Base-by-base conservation (phyloP, 306 rosid species). In the Medicago ruthenica region DNA sequence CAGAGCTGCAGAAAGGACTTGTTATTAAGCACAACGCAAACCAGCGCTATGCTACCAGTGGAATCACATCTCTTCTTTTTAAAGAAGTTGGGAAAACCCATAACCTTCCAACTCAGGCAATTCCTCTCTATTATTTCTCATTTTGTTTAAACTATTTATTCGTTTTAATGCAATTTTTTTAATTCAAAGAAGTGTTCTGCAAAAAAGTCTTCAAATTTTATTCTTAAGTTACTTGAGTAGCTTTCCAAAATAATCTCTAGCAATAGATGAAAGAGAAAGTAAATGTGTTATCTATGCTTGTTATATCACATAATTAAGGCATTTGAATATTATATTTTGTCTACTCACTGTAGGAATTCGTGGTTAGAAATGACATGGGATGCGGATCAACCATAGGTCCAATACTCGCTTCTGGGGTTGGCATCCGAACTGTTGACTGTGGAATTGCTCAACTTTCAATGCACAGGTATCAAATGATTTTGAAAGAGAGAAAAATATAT, bases 341-440 rank as follows among this genome's bases (percentile, higher is more conserved):
- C n/a, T 41, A 14, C 48, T 37, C 11, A 44, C 9, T 76, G 78
- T 64, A 95, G 98, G 98, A 95, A 80, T 95, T 92, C 70, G 98
- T 85, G 78, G 97, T 95, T 78, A 82, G 98, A 92, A 95, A 95
- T 62, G 98, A 90, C 79, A 95, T 90, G 98, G 98, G 98, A 74
- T 95, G 98, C 36, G 98, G 98, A 79, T 95, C 98, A 36, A 95
- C 98, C 81, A 95, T 95, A 70, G 98, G 97, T 73, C 98, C 98
- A 57, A 95, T 95, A 79, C 96, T 95, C 41, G 96, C 97, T 58
- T 90, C 97, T 65, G 97, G 98, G 70, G 93, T 86, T 53, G 96
- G 97, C 73, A 92, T 95, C 72, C 95, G 97, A 58, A 92, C 98
- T 5, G 95, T 95, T 64, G 98, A 95, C 79, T 95, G 98, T 80